Percentiles rank a stretch among this genome's conserved stretches.
phyloP scores from a whole-genome alignment of 176 grass and related monocot genomes.

The Bromus sterilis region DNA sequence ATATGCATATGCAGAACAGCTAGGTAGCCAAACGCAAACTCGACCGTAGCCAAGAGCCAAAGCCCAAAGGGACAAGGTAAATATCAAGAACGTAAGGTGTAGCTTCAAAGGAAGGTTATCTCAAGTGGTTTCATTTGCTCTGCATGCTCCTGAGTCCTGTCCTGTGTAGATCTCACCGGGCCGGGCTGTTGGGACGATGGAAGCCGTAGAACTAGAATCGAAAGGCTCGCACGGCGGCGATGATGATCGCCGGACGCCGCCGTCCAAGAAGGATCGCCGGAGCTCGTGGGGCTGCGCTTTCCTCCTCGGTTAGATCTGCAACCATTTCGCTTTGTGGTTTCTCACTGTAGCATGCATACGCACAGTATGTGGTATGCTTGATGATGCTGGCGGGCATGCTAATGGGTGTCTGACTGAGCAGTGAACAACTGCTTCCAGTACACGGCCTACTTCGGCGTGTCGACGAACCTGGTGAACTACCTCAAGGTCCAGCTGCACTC shows the following conservation, averaged over 20 bases:
- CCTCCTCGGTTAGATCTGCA: constrained; percentile 24
- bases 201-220: constrained; percentile 21
- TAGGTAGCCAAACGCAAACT: neutral
- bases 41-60: neutral
- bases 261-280: constrained; percentile 8
- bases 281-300: constrained; percentile 16
- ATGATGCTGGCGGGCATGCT: neutral
- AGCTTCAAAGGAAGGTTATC: neutral
- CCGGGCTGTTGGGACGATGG: constrained; percentile 4
- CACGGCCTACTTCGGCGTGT: constrained; percentile 26
- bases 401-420: neutral
- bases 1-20: neutral
- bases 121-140: neutral
- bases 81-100: constrained; percentile 3
- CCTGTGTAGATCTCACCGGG: neutral
- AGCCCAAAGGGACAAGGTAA: neutral
- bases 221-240: neutral
- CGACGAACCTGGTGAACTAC: constrained; percentile 57
- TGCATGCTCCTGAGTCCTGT: too few species aligned
- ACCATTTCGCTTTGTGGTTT: neutral
- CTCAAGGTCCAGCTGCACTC: constrained; percentile 28
- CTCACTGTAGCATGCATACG: neutral
- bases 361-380: neutral
- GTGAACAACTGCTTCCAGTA: constrained; percentile 24
- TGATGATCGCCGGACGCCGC: neutral